phyloP scores from a whole-genome alignment of 2,329 filamentous ascomycete species.

The Aspergillus piperis region DNA sequence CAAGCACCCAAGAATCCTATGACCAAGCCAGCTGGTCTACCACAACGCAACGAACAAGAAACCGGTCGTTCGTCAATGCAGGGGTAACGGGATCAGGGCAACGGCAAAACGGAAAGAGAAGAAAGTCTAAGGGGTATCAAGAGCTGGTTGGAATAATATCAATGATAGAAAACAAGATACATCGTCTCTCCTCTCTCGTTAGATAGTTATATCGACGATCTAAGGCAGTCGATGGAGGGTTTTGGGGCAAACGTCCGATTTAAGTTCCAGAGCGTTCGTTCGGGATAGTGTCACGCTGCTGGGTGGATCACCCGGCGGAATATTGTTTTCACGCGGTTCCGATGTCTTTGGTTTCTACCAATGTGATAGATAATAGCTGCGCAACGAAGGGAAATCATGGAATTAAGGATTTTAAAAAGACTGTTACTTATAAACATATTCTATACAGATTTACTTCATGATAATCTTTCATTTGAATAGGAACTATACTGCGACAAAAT shows the following conservation, averaged over 20 bases:
- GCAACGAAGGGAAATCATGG: not conserved
- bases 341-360: not conserved
- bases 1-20: not conserved
- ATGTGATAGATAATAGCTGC: not conserved
- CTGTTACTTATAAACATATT: no score
- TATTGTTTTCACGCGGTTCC: conserved; percentile 13
- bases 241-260: conserved; percentile 19
- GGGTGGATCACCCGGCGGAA: conserved; percentile 15
- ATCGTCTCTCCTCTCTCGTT: not conserved
- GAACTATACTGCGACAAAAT: no score
- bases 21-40: conserved; percentile 8
- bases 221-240: not conserved
- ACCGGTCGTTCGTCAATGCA: not conserved
- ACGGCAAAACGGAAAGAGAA: not conserved
- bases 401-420: no score
- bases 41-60: not conserved
- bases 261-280: conserved; percentile 21
- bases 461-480: no score
- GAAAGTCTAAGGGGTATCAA: conserved; percentile 6
- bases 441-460: no score
- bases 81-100: not conserved
- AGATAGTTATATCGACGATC: not conserved
- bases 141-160: not conserved
- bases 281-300: conserved; percentile 4
- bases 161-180: not conserved